phyloP scores from a whole-genome alignment of 805 yeast genomes.

The Scheffersomyces amazonensis region DNA sequence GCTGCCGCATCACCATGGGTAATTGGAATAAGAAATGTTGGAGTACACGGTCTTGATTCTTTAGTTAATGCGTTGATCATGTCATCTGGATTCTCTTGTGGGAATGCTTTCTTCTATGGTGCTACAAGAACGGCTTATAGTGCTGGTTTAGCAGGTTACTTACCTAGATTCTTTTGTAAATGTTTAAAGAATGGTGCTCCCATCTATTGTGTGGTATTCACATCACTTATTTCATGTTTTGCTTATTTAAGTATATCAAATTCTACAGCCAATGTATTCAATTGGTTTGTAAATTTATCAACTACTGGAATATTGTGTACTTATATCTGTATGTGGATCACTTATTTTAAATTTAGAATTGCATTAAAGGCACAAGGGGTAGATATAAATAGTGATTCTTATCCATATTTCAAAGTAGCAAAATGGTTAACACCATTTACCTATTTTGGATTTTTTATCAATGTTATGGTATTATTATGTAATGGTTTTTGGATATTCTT shows the following conservation, averaged over 20 bases:
- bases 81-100: constrained; percentile 36
- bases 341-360: constrained; percentile 29
- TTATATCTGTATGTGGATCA: constrained; percentile 26
- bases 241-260: constrained; percentile 27
- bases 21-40: constrained; percentile 32
- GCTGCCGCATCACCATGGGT: constrained; percentile 39
- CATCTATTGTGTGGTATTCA: constrained; percentile 23
- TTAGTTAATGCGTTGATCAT: constrained; percentile 32
- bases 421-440: constrained; percentile 23
- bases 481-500: constrained; percentile 43
- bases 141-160: constrained; percentile 33
- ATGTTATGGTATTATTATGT: constrained; percentile 25
- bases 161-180: constrained; percentile 29
- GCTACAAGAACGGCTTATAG: constrained; percentile 33
- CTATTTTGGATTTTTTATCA: constrained; percentile 21
- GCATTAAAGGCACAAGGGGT: constrained; percentile 27
- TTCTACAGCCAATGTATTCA: constrained; percentile 27
- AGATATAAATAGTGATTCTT: constrained; percentile 9
- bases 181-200: constrained; percentile 34
- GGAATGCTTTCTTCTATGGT: constrained; percentile 33
- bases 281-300: constrained; percentile 35
- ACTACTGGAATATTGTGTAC: constrained; percentile 34
- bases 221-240: constrained; percentile 18
- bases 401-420: constrained; percentile 16
- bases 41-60: constrained; percentile 31